phyloP scores from a whole-genome alignment of 169 alveolate genomes.

The Besnoitia besnoiti region DNA sequence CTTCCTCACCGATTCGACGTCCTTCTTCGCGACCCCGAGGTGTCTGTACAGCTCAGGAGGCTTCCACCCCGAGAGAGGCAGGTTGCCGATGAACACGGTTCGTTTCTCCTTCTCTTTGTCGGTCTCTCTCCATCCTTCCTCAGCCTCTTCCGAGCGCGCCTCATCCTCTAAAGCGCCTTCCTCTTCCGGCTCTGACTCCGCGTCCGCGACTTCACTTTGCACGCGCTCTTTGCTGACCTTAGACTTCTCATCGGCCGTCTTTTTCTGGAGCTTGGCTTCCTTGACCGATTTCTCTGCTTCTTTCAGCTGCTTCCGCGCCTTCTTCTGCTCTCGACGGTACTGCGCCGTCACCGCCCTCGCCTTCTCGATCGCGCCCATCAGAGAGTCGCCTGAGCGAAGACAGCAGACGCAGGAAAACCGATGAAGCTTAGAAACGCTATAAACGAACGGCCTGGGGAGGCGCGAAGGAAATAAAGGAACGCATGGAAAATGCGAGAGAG shows the following conservation, averaged over 20 bases:
- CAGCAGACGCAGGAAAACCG: not conserved
- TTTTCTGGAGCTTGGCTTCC: not conserved
- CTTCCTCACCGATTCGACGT: slow-evolving; percentile 25
- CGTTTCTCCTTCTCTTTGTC: not conserved
- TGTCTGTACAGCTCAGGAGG: slow-evolving; percentile 32
- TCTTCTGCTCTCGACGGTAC: not conserved
- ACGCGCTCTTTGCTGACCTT: too few species aligned
- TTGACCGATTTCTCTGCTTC: not conserved
- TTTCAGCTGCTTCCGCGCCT: not conserved
- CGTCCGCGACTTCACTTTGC: too few species aligned
- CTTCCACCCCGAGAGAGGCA: slow-evolving; percentile 26
- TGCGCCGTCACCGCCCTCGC: not conserved
- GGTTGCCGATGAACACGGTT: slow-evolving; percentile 20
- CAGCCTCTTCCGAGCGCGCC: not conserved
- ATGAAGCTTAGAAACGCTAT: not conserved
- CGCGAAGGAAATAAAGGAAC: not conserved
- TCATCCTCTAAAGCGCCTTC: not conserved
- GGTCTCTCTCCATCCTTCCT: not conserved
- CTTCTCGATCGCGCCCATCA: not conserved
- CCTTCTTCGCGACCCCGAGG: slow-evolving; percentile 14
- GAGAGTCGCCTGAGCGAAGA: not conserved
- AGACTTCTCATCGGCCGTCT: not conserved
- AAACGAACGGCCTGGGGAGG: not conserved
- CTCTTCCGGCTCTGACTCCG: not conserved
- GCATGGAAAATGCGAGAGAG: not conserved